Conservation (phyloP, 768 basidiomycete species). For the Psilocybe azurescens region DNA sequence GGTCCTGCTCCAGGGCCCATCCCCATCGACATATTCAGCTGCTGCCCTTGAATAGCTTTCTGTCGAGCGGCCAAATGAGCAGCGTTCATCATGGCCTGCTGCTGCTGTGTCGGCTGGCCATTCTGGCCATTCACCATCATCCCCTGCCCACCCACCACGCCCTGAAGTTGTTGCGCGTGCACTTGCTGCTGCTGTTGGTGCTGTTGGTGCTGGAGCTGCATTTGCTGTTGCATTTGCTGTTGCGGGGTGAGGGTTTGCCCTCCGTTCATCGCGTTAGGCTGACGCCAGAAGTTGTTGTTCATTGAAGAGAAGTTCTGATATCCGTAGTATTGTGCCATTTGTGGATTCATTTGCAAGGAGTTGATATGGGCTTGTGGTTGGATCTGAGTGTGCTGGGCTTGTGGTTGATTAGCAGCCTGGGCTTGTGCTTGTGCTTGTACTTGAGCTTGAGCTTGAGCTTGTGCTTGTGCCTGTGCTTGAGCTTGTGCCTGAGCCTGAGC, state of each 20-base stretch:
- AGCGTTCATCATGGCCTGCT: not conserved
- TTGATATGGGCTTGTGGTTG: slow-evolving; percentile 22
- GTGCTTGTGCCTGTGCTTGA: slow-evolving; percentile 20
- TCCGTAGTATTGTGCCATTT: not conserved
- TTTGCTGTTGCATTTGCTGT: slow-evolving; percentile 14
- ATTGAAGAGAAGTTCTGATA: not conserved
- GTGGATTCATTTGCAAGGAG: slow-evolving; percentile 6
- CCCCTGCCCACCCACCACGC: not conserved
- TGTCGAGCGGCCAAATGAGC: not conserved
- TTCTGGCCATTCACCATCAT: slow-evolving; percentile 7
- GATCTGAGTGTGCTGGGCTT: slow-evolving; percentile 15
- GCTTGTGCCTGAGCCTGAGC: slow-evolving; percentile 20
- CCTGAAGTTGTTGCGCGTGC: slow-evolving; percentile 16
- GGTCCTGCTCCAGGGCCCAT: slow-evolving; percentile 3
- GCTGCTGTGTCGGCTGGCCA: not conserved
- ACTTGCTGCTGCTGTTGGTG: slow-evolving; percentile 13
- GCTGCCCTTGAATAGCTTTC: slow-evolving; percentile 3
- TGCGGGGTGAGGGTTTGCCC: not conserved
- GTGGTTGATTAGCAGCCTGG: slow-evolving; percentile 1
- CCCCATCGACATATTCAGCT: slow-evolving; percentile 8
- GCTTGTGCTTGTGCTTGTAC: not conserved
- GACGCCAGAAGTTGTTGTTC: not conserved
- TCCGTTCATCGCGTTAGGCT: not conserved
- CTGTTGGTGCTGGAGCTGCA: slow-evolving; percentile 14
- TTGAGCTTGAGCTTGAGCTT: slow-evolving; percentile 19